Evolutionary conservation across 1,139 yeast species (phyloP), one percentile per base, ranked within the genome.

Genomic region (Trichomonascaceae sp.): DNA sequence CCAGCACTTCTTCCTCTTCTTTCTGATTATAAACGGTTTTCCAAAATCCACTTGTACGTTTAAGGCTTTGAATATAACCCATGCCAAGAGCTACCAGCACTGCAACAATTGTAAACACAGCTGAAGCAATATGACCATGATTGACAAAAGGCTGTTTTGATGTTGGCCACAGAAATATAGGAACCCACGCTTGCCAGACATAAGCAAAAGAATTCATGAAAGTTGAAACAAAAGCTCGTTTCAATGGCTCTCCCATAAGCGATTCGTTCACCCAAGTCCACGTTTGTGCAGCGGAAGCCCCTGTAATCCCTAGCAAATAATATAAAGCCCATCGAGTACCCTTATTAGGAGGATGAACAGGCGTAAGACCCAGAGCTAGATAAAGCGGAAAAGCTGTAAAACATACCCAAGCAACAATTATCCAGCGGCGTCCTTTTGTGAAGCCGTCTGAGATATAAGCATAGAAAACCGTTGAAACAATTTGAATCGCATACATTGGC

Each of bases 401-500:
- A 2, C 18, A 10, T 15, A 48, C 39, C 50, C 50, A 48, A 10
- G 53, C 22, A 19, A 64, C 51, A 15, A 62, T 52, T 2, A 60
- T 49, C 59, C 61, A 62, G 47, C 70, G 59, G n/a, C 55, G 58
- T 17, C 69, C 68, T 44, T 53, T 56, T 17, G 59, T 48, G 12
- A 58, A 43, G 45, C 58, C 60, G 55, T 66, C 70, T 1, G 69
- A 61, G 7, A 66, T 48, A 58, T 63, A 61, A 2, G 67, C 68
- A 55, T 57, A 55, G 6, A 57, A 38, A 9, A 66, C 55, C 1
- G 62, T 57, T 1, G 54, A 46, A 7, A 67, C 58, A 17, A 70
- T 64, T 53, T 67, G 69, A 13, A 68, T 56, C 13, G 66, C 74
- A 47, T 64, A 61, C 9, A 65, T 72, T 44, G 66, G 68, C 6